A percentile compares a stretch with the other conserved stretches of the same genome.
Evolutionary conservation across 2,329 filamentous ascomycete genomes (phyloP).

Genomic region (Pestalotiopsis sp.): DNA sequence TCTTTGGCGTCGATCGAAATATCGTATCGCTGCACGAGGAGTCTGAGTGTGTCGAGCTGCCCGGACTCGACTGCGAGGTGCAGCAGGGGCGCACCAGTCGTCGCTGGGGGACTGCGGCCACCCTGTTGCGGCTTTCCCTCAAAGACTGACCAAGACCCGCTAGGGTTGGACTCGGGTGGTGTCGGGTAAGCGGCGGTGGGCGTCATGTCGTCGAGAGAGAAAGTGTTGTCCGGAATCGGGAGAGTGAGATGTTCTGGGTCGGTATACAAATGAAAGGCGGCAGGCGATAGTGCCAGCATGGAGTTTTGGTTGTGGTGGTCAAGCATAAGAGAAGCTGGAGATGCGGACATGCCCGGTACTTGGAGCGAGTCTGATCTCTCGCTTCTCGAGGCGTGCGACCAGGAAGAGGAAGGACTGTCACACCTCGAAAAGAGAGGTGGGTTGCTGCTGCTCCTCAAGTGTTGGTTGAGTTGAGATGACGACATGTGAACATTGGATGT

Average conservation of each 20-base stretch:
- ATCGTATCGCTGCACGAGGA: slow-evolving; percentile 29
- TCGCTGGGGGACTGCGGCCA: slow-evolving; percentile 3
- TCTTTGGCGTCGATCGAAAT: slow-evolving; percentile 31
- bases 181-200: slow-evolving; percentile 26
- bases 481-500: slow-evolving; percentile 18
- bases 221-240: slow-evolving; percentile 27
- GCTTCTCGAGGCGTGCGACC: slow-evolving; percentile 21
- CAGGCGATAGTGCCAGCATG: slow-evolving; percentile 1
- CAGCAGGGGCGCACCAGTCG: slow-evolving; percentile 28
- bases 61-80: slow-evolving; percentile 33
- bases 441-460: slow-evolving; percentile 30
- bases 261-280: slow-evolving; percentile 24
- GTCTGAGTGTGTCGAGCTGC: slow-evolving; percentile 28
- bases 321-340: slow-evolving; percentile 14
- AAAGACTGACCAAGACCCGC: neutral
- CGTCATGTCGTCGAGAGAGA: slow-evolving; percentile 16
- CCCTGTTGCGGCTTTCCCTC: slow-evolving; percentile 8
- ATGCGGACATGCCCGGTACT: slow-evolving; percentile 12
- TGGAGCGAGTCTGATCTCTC: slow-evolving; percentile 24
- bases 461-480: slow-evolving; percentile 22
- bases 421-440: slow-evolving; percentile 26
- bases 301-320: slow-evolving; percentile 12
- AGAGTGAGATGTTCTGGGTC: slow-evolving; percentile 26
- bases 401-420: slow-evolving; percentile 24
- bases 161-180: slow-evolving; percentile 20